Evolutionary conservation across 345 rosid species (phyloP).

Genomic region (Lepidium aucheri): DNA sequence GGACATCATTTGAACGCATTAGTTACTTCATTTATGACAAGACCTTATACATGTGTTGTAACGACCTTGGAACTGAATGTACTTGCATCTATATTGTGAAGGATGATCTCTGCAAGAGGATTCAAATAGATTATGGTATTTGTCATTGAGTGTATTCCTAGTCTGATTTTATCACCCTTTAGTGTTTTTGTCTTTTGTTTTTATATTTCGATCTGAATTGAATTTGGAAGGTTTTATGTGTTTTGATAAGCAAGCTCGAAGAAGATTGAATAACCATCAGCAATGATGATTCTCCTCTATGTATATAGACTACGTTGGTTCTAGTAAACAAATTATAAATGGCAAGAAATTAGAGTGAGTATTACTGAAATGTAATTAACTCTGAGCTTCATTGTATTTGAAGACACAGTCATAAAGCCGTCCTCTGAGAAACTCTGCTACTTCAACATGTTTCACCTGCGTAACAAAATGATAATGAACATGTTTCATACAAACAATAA

Average conservation of each 20-base stretch:
- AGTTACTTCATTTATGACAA: constrained; percentile 7
- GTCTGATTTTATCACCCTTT: not conserved
- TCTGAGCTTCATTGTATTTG: constrained; percentile 59
- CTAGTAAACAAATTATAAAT: no score
- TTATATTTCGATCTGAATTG: no score
- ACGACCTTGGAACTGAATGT: not conserved
- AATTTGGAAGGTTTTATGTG: no score
- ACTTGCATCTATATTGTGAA: not conserved
- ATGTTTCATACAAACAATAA: not conserved
- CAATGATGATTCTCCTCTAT: no score
- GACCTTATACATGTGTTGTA: not conserved
- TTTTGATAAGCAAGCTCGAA: no score
- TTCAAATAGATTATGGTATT: not conserved
- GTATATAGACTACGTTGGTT: no score
- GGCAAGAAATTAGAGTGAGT: not conserved
- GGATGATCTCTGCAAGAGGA: not conserved
- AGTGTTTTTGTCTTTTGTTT: no score
- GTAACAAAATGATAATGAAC: not conserved
- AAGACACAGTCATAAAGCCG: constrained; percentile 93
- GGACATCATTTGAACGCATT: not conserved
- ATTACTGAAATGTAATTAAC: not conserved
- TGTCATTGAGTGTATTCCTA: not conserved
- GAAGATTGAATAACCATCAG: no score
- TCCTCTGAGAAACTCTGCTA: constrained; percentile 94
- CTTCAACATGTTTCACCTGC: constrained; percentile 95